These are phyloP conservation scores for Trichoderma brevicompactum DNA, from an alignment of 2,329 filamentous ascomycete species.

Conservation along the genomic window DNA sequence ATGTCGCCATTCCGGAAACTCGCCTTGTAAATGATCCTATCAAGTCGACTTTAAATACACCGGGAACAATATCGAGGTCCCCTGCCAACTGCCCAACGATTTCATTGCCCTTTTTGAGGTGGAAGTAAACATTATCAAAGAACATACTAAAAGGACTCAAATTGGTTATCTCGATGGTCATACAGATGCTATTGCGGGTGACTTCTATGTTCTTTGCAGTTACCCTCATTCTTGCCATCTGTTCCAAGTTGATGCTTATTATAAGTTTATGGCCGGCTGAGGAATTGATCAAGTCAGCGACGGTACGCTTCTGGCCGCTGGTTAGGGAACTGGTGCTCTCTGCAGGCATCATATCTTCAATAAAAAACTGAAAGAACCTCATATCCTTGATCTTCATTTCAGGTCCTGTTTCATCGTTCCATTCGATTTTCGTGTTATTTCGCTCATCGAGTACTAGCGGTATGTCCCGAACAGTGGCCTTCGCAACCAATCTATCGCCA, in stretches of 20 bases:
- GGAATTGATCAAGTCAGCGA: background rate
- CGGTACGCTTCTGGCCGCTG: rapidly evolving
- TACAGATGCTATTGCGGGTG: background rate
- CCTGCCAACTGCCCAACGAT: background rate
- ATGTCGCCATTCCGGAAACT: background rate
- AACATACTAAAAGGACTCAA: background rate
- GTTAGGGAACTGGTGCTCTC: no score
- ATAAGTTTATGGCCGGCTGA: background rate
- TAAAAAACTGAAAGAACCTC: background rate
- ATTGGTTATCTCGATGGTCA: background rate
- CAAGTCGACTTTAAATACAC: background rate
- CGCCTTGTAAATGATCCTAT: background rate
- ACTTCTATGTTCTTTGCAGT: background rate
- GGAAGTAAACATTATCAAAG: background rate
- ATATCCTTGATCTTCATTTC: background rate
- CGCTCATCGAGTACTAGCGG: background rate
- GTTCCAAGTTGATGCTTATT: background rate
- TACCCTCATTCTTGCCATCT: background rate
- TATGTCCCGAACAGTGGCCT: background rate
- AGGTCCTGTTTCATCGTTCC: rapidly evolving
- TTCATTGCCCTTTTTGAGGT: background rate
- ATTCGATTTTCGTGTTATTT: background rate
- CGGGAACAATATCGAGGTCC: background rate
- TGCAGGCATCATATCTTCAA: background rate
- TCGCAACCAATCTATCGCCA: background rate